phyloP scores from a whole-genome alignment of 371 early-diverging fungal species.

The Capniomyces stellatus region DNA sequence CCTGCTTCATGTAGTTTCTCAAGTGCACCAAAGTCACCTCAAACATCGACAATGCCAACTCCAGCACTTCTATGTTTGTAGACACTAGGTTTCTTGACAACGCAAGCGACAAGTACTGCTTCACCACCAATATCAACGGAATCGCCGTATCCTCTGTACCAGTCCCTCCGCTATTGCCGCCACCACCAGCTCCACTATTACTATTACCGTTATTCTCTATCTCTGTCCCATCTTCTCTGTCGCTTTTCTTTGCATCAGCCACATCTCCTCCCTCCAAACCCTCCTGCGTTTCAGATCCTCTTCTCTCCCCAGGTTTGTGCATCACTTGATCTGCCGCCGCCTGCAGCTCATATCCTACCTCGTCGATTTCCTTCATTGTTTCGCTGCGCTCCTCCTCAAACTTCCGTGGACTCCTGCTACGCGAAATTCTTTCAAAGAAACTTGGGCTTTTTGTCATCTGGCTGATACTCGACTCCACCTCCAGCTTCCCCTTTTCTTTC shows the following conservation, averaged over 20 bases:
- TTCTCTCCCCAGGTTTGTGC: background rate
- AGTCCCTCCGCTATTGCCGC: background rate
- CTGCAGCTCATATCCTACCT: background rate
- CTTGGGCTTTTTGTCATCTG: background rate
- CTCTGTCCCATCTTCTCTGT: background rate
- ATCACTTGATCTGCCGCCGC: background rate
- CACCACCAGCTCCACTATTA: background rate
- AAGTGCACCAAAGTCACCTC: conserved; percentile 49
- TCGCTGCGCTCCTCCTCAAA: background rate
- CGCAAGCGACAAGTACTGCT: conserved; percentile 64
- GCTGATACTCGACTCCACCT: background rate
- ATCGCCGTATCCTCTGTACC: conserved; percentile 5
- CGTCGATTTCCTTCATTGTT: background rate
- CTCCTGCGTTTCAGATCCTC: background rate
- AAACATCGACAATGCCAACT: conserved; percentile 62
- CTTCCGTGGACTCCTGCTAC: background rate
- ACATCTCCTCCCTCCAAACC: background rate
- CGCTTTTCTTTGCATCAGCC: background rate
- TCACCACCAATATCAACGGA: conserved; percentile 60
- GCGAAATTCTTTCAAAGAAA: background rate
- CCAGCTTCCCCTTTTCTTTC: background rate
- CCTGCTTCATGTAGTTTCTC: conserved; percentile 43
- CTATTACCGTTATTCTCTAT: background rate
- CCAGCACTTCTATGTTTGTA: conserved; percentile 60
- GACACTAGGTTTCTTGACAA: conserved; percentile 61